A percentile compares a stretch with the other conserved stretches of the same genome.
These are phyloP conservation scores for Candida berthetii DNA, from an alignment of 805 yeast species.

Conservation along the genomic window DNA sequence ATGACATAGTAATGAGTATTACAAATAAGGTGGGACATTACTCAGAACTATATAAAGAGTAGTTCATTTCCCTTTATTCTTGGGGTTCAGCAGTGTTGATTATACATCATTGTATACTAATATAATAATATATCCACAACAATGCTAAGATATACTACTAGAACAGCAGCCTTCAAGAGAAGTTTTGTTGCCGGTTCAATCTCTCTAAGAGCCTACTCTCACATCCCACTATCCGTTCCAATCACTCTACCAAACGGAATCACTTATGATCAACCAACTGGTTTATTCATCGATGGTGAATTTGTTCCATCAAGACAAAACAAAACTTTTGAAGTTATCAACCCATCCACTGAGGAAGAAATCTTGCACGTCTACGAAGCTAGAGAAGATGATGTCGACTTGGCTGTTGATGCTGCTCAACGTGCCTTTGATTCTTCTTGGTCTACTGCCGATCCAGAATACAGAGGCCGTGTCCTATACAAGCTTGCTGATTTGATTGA, in stretches of 20 bases:
- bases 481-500: conserved; percentile 80
- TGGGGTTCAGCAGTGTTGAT: too few relatives aligned
- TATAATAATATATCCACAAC: too few relatives aligned
- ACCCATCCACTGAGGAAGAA: conserved; percentile 72
- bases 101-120: too few relatives aligned
- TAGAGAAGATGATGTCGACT: conserved; percentile 66
- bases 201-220: conserved; percentile 24
- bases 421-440: conserved; percentile 68
- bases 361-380: conserved; percentile 72
- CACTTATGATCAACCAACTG: conserved; percentile 73
- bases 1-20: too few relatives aligned
- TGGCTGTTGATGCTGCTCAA: conserved; percentile 82
- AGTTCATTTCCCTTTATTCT: too few relatives aligned
- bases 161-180: conserved; percentile 9
- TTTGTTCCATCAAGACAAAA: conserved; percentile 56
- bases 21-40: too few relatives aligned
- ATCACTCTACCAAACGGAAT: conserved; percentile 70
- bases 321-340: conserved; percentile 53
- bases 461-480: conserved; percentile 55
- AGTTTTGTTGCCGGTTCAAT: conserved; percentile 6
- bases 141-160: conserved; percentile 12
- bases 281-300: conserved; percentile 75
- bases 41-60: too few relatives aligned
- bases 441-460: conserved; percentile 61
- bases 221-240: conserved; percentile 36